Evolutionary conservation across 2,329 filamentous ascomycete genomes (phyloP), one percentile per base, ranked within the genome.

Genomic region (Erysiphe pulchra): DNA sequence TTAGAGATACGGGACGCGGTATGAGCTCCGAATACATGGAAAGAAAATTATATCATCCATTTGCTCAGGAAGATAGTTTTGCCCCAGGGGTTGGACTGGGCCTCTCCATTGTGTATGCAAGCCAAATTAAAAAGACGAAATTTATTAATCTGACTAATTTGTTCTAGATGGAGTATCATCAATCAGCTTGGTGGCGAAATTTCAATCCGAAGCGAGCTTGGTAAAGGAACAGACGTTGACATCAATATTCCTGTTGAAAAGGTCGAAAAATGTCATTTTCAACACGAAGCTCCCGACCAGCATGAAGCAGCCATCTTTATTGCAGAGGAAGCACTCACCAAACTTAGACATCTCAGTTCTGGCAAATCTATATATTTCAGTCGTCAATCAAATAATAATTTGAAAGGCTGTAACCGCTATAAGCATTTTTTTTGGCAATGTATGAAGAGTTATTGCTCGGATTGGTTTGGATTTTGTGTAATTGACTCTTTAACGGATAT

Each of bases 11-110:
- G 1, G 75, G 75, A 1, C 67, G 46, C 17, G 75, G 75, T 12
- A 78, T 79, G 51, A 71, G 69, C 0, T 63, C 68, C 18, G 68
- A 75, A 14, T 79, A 73, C 49, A 61, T 76, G 46, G 64, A 69
- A 18, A 66, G 67, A 4, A 65, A 68, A 13, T 59, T 78, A 0
- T 79, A 73, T 51, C 68, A 68, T 0, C 71, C 73, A 0, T 77
- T 77, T 50, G 61, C 65, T 0, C 75, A 79, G 49, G 75, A 79
- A 52, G 69, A 76, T 47, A 63, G 65, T 0, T 60, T 79, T 28
- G 65, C 71, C 2, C 66, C 69, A 2, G 74, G 74, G 0, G 70
- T 71, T 1, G 75, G 74, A 0, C 59, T 79, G 0, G 75, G 75
- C 0, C 57, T 80, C 28, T 73, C 70, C 6, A 74, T 80, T 12